Evolutionary conservation across 208 protist species (phyloP).

Genomic region (Spongospora subterranea): DNA sequence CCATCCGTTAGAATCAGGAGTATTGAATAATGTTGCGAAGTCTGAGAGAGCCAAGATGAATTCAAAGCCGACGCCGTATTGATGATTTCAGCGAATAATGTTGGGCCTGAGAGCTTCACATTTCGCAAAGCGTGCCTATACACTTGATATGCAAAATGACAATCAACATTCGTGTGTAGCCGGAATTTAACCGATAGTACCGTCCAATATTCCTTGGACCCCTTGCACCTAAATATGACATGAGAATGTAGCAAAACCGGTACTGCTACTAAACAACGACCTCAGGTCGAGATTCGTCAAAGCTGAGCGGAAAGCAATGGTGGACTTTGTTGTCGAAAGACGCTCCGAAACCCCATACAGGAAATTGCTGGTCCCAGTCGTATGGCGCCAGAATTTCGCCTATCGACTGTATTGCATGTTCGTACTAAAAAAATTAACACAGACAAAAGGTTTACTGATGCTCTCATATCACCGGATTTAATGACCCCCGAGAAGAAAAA

Average conservation of each 20-base stretch:
- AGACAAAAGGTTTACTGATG: too few relatives aligned
- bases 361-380: slow-evolving; percentile 64
- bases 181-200: too few relatives aligned
- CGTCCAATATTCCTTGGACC: too few relatives aligned
- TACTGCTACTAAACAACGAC: slow-evolving; percentile 29
- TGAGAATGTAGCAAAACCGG: not conserved
- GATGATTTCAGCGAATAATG: slow-evolving; percentile 38
- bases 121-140: slow-evolving; percentile 51
- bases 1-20: slow-evolving; percentile 62
- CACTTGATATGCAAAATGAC: not conserved
- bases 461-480: too few relatives aligned
- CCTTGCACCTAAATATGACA: too few relatives aligned
- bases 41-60: not conserved
- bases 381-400: slow-evolving; percentile 61
- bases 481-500: too few relatives aligned
- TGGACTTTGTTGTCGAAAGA: slow-evolving; percentile 2
- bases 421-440: too few relatives aligned
- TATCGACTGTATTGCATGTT: too few relatives aligned
- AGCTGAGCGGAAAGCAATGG: slow-evolving; percentile 61
- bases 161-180: not conserved
- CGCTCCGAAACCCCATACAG: slow-evolving; percentile 65
- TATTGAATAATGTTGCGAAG: slow-evolving; percentile 55
- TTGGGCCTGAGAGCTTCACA: slow-evolving; percentile 57
- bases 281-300: slow-evolving; percentile 31
- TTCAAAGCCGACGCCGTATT: not conserved